Base-by-base conservation (phyloP, 768 basidiomycete genomes). In the Macrolepiota fuliginosa region DNA sequence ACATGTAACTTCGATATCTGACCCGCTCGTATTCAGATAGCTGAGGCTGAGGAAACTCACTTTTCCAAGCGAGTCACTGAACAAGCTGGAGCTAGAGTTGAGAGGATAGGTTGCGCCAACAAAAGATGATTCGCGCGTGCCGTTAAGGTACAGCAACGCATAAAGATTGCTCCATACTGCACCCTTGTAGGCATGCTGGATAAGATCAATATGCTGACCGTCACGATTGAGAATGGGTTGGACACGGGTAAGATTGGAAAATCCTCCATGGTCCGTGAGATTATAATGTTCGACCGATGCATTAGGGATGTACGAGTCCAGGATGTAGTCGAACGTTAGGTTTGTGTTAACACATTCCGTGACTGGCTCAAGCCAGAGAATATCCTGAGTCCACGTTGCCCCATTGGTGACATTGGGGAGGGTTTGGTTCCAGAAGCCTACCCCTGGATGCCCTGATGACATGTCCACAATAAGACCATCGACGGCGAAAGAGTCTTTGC, bases 281-380 rank as follows among this genome's bases (percentile, higher is more conserved):
- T 45, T 45, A 7, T 15, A 45, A 19, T 9, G 2, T 1, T 45
- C 19, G n/a, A 45, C 19, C 17, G 17, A 6, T n/a, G 15, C 7
- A 7, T 1, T 32, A 7, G 29, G 7, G 3, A 10, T 19, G 2
- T 3, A n/a, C 42, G 6, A 17, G 17, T 32, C 29, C 42, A 45
- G 7, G 17, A 45, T 9, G 17, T 45, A 45, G 15, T 45, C 42
- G 10, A 69, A 17, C 3, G 69, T 70, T 24, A 70, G 25, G 54
- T 69, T 70, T 3, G 67, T 65, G 36, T 70, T 62, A 54, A 67
- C 64, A n/a, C 68, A 70, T n/a, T 52, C 12, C 3, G 69, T 65
- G 13, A 66, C 65, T 7, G 69, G 69, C 52, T 70, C 67, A 35
- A 69, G 58, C 68, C 69, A 70, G 13, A 70, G 53, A 29, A 70